phyloP scores from a whole-genome alignment of 2,329 filamentous ascomycete genomes.

The Pestalotiopsis sp. region DNA sequence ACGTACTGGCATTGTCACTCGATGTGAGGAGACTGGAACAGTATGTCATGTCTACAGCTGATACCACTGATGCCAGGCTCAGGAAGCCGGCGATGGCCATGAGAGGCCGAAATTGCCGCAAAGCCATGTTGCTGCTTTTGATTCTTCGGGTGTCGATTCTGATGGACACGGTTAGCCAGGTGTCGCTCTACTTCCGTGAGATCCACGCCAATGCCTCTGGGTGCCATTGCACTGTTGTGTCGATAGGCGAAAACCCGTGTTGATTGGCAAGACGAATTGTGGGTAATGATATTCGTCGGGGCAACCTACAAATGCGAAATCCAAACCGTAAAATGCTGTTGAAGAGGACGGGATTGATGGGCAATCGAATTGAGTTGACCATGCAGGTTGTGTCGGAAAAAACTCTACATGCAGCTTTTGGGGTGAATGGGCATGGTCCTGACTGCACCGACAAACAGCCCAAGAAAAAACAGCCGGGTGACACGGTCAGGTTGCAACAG shows the following conservation, averaged over 20 bases:
- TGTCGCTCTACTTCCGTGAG: background rate
- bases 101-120: slow-evolving; percentile 19
- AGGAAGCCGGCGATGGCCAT: slow-evolving; percentile 23
- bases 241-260: background rate
- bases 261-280: background rate
- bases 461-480: background rate
- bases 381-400: background rate
- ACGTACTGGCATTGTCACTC: slow-evolving; percentile 42
- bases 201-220: background rate
- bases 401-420: background rate
- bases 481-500: background rate
- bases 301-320: background rate
- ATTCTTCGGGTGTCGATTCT: background rate
- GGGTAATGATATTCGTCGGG: background rate
- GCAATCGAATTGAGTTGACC: background rate
- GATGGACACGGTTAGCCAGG: background rate
- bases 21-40: slow-evolving; percentile 51
- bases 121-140: slow-evolving; percentile 21
- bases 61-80: slow-evolving; percentile 20
- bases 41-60: slow-evolving; percentile 37
- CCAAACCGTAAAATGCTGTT: background rate
- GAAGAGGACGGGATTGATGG: background rate
- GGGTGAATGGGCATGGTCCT: background rate
- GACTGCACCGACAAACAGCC: background rate
- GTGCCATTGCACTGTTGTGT: background rate